Conservation (phyloP, 2,329 filamentous ascomycete genomes). For the Fusarium chlamydosporum region DNA sequence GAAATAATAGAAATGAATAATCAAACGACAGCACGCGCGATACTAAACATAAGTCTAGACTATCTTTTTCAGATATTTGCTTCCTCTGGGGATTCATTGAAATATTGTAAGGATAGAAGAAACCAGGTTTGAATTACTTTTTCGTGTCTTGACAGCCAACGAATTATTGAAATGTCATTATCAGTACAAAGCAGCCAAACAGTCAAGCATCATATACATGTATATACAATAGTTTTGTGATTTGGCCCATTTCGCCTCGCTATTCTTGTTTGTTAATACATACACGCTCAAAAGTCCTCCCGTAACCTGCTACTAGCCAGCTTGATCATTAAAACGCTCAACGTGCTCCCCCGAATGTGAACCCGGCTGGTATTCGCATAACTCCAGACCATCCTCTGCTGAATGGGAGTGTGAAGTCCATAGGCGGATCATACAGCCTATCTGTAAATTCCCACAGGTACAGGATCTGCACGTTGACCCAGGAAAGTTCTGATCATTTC, state of each 20-base stretch:
- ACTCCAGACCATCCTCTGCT: constrained; percentile 9
- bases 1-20: background rate
- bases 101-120: background rate
- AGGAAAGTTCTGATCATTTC: constrained; percentile 9
- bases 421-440: background rate
- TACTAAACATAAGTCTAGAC: background rate
- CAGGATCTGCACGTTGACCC: background rate
- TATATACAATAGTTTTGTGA: constrained; percentile 11
- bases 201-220: background rate
- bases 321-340: constrained; percentile 12
- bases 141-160: background rate
- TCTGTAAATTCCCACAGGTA: background rate
- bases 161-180: background rate
- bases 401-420: constrained; percentile 11
- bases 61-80: background rate
- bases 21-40: too few relatives aligned
- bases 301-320: background rate
- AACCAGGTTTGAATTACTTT: background rate
- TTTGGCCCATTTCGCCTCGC: constrained; percentile 28
- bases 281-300: constrained; percentile 6
- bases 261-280: constrained; percentile 11
- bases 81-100: background rate
- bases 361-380: background rate
- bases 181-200: background rate
- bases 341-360: constrained; percentile 1